Percentiles rank a stretch among this genome's conserved stretches.
Conservation (phyloP, 2,329 filamentous ascomycete genomes). For the Aspergillus japonicus region DNA sequence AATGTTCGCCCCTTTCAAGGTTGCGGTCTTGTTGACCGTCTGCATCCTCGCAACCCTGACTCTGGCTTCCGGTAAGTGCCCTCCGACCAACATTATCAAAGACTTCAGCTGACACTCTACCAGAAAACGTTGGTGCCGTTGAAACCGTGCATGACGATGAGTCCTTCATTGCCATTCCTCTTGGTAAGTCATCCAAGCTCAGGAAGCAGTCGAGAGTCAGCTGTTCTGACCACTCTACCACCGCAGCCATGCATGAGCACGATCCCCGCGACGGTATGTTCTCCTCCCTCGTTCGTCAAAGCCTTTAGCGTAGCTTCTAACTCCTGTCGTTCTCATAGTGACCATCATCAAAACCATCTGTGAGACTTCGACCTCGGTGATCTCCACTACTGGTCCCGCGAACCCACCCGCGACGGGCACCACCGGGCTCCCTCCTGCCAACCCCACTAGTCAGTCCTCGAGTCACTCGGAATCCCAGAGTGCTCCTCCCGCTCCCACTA, state of each 20-base stretch:
- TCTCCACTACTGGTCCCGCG: not conserved
- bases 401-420: constrained; percentile 1
- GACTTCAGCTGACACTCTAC: not conserved
- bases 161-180: not conserved
- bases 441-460: not conserved
- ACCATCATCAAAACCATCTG: constrained; percentile 27
- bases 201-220: not conserved
- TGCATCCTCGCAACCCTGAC: constrained; percentile 21
- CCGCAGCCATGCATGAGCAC: not conserved
- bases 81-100: not conserved
- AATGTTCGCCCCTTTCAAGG: constrained; percentile 15
- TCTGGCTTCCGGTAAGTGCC: constrained; percentile 22
- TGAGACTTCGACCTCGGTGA: constrained; percentile 2
- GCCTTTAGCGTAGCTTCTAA: not conserved
- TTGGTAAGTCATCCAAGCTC: constrained; percentile 6
- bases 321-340: constrained; percentile 1
- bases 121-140: not conserved
- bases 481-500: not conserved
- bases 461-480: not conserved
- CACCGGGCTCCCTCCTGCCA: not conserved
- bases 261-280: constrained; percentile 9
- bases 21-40: constrained; percentile 21
- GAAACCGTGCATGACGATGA: not conserved
- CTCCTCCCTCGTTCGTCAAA: too few relatives aligned
- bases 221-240: not conserved